A percentile compares a stretch with the other conserved stretches of the same genome.
Conservation (phyloP, 768 basidiomycete genomes). For the Xerocomellus chrysenteron region DNA sequence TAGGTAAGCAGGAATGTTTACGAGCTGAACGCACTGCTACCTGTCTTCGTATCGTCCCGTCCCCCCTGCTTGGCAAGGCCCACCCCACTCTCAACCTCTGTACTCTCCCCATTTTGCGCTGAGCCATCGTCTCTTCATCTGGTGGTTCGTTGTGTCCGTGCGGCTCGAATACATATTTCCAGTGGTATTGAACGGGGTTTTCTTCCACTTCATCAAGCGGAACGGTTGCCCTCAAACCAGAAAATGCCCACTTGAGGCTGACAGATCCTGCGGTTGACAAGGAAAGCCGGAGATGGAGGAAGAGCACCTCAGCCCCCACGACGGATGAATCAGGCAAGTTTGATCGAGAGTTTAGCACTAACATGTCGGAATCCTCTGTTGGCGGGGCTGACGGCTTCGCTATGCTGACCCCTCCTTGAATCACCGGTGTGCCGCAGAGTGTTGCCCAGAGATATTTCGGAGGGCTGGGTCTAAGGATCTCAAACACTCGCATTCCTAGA, state of each 20-base stretch:
- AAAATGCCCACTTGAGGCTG: slow-evolving; percentile 15
- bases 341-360: slow-evolving; percentile 20
- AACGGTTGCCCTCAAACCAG: background rate
- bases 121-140: slow-evolving; percentile 14
- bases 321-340: slow-evolving; percentile 1
- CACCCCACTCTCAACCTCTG: slow-evolving; percentile 16
- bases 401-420: slow-evolving; percentile 13
- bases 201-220: background rate
- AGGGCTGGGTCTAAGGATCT: no score
- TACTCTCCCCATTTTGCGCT: background rate
- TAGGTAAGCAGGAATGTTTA: background rate
- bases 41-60: slow-evolving; percentile 19
- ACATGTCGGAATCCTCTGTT: slow-evolving; percentile 19
- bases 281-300: slow-evolving; percentile 19
- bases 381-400: slow-evolving; percentile 9
- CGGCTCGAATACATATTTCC: slow-evolving; percentile 19
- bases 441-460: background rate
- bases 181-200: slow-evolving; percentile 11
- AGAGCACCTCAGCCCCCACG: slow-evolving; percentile 7
- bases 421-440: slow-evolving; percentile 10
- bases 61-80: slow-evolving; percentile 13
- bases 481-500: no score
- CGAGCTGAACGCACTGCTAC: slow-evolving; percentile 14
- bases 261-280: background rate
- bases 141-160: slow-evolving; percentile 8